Evolutionary conservation across 2,329 filamentous ascomycete species (phyloP).

Genomic region (Graphiopsis chlorocephala): DNA sequence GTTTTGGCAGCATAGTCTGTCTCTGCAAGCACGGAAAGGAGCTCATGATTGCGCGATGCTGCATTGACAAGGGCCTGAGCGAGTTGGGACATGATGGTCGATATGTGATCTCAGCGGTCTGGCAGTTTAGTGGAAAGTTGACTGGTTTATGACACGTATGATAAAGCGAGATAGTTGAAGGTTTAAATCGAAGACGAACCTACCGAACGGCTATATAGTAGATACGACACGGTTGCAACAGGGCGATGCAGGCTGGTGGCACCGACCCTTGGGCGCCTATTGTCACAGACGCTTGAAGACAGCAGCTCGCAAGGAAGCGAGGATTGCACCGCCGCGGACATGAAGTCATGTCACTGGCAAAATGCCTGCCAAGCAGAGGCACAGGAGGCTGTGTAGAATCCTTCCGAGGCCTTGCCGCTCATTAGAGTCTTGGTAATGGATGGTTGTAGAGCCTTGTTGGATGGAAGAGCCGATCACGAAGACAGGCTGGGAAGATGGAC

Average conservation of each 20-base stretch:
- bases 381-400: conserved; percentile 9
- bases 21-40: conserved; percentile 48
- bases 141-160: not conserved
- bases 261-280: not conserved
- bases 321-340: conserved; percentile 2
- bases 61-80: conserved; percentile 19
- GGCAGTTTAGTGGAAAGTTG: not conserved
- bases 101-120: not conserved
- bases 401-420: conserved; percentile 8
- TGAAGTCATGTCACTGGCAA: not conserved
- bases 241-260: not conserved
- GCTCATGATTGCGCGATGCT: conserved; percentile 31
- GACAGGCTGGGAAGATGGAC: not conserved
- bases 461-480: not conserved
- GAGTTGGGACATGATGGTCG: conserved; percentile 5
- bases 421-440: not conserved
- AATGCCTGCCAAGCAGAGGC: not conserved
- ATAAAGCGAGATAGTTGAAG: not conserved
- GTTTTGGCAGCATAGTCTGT: conserved; percentile 51
- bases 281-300: not conserved
- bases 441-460: not conserved
- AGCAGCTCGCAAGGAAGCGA: not conserved
- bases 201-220: not conserved
- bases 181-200: not conserved
- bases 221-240: not conserved